A percentile compares a stretch with the other conserved stretches of the same genome.
Conservation (phyloP, 495 filamentous ascomycete species). For the Baudoinia panamericana region DNA sequence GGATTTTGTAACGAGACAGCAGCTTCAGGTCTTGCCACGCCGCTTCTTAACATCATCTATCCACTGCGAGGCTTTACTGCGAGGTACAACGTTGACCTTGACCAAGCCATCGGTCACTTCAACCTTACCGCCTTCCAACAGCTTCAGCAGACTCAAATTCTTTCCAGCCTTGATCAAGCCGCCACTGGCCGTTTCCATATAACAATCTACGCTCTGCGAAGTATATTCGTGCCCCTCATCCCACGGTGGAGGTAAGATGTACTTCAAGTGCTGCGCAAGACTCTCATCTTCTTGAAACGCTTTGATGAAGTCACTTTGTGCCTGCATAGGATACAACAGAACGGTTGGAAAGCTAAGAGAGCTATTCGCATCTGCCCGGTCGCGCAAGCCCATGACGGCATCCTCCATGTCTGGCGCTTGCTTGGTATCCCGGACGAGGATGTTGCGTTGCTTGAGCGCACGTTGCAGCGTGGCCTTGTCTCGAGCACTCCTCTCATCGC, state of each 20-base stretch:
- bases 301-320: conserved; percentile 83
- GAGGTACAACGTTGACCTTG: conserved; percentile 66
- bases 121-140: conserved; percentile 61
- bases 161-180: conserved; percentile 84
- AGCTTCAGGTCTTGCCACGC: conserved; percentile 37
- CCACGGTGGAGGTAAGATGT: conserved; percentile 79
- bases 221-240: conserved; percentile 58
- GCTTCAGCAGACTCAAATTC: conserved; percentile 61
- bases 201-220: conserved; percentile 60
- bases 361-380: conserved; percentile 58
- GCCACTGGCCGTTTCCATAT: conserved; percentile 66
- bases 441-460: conserved; percentile 62
- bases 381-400: conserved; percentile 39
- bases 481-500: conserved; percentile 34
- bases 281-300: conserved; percentile 58
- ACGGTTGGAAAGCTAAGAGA: conserved; percentile 63
- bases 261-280: conserved; percentile 58
- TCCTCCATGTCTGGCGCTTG: conserved; percentile 70
- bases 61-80: conserved; percentile 51
- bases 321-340: conserved; percentile 67
- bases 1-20: no score
- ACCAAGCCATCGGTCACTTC: conserved; percentile 81
- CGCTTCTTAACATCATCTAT: conserved; percentile 69
- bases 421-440: conserved; percentile 49
- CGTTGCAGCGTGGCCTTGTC: conserved; percentile 48